phyloP scores from a whole-genome alignment of 306 rosid species.

The Dryas alaskensis region DNA sequence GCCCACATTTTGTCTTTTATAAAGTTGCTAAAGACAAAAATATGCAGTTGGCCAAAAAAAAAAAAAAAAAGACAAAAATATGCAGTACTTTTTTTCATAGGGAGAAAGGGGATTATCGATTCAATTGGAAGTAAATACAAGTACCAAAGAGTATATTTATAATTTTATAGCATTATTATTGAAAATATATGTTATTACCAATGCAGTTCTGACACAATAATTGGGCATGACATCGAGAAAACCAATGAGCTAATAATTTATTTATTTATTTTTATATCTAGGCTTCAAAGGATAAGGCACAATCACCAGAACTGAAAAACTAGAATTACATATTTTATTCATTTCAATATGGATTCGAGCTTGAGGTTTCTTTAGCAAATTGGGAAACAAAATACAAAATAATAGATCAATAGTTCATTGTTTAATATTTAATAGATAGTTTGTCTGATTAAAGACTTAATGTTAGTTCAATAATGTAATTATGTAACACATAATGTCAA shows the following conservation, averaged over 20 bases:
- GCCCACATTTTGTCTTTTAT: not conserved
- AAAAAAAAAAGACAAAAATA: not conserved
- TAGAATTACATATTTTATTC: too few relatives aligned
- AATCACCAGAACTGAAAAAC: too few relatives aligned
- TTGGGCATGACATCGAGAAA: not conserved
- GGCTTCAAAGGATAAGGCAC: not conserved
- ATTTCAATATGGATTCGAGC: too few relatives aligned
- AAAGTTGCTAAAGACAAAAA: not conserved
- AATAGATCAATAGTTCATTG: too few relatives aligned
- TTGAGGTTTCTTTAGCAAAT: too few relatives aligned
- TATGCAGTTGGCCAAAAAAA: too few relatives aligned
- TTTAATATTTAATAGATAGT: too few relatives aligned
- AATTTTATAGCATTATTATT: not conserved
- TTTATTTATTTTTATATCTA: not conserved
- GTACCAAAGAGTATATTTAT: not conserved
- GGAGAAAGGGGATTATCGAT: not conserved
- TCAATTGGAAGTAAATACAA: not conserved
- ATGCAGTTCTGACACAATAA: slow-evolving; percentile 1
- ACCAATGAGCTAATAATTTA: not conserved
- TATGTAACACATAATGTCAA: too few relatives aligned
- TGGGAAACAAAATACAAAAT: too few relatives aligned
- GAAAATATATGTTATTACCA: not conserved
- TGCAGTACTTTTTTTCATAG: not conserved
- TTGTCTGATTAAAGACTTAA: too few relatives aligned
- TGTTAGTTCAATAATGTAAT: too few relatives aligned